Percentiles rank a stretch among this genome's conserved stretches.
Evolutionary conservation across 2,329 filamentous ascomycete species (phyloP).

Genomic region (Ambrosiella beaveri): DNA sequence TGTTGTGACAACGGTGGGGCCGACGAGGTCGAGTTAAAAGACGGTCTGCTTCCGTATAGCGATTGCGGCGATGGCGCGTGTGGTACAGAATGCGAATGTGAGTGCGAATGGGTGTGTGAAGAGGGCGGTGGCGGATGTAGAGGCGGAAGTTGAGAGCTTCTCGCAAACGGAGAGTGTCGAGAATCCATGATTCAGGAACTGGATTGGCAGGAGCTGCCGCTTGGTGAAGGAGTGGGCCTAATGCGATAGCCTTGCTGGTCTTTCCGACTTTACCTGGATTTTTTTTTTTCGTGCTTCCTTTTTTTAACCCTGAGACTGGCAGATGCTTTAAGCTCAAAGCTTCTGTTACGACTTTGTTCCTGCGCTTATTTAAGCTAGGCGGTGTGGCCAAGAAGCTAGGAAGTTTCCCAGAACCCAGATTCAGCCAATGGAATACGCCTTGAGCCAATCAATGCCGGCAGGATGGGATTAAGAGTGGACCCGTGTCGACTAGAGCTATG

Average conservation of each 20-base stretch:
- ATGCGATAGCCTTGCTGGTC: slow-evolving; percentile 1
- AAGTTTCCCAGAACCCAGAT: background rate
- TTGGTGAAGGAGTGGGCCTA: background rate
- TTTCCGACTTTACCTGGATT: background rate
- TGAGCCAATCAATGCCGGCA: slow-evolving; percentile 3
- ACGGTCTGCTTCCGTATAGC: background rate
- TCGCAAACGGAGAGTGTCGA: slow-evolving; percentile 8
- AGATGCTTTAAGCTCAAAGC: too few species aligned
- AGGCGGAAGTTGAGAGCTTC: slow-evolving; percentile 7
- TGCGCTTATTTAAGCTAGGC: background rate
- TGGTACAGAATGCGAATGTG: slow-evolving; percentile 2
- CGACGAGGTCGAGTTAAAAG: background rate
- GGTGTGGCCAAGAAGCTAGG: slow-evolving; percentile 1
- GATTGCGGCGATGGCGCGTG: background rate
- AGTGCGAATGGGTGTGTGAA: slow-evolving; percentile 2
- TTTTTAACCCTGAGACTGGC: background rate
- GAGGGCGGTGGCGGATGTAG: slow-evolving; percentile 8
- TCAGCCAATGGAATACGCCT: background rate
- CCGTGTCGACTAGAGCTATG: background rate
- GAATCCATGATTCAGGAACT: slow-evolving; percentile 10
- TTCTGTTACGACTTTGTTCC: background rate
- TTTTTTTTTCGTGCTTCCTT: background rate
- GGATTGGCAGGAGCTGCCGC: slow-evolving; percentile 1
- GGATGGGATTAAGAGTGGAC: slow-evolving; percentile 1
- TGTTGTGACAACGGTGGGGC: slow-evolving; percentile 2